Evolutionary conservation across 73 alveolate species (phyloP).

Genomic region (Paramecium bursaria): DNA sequence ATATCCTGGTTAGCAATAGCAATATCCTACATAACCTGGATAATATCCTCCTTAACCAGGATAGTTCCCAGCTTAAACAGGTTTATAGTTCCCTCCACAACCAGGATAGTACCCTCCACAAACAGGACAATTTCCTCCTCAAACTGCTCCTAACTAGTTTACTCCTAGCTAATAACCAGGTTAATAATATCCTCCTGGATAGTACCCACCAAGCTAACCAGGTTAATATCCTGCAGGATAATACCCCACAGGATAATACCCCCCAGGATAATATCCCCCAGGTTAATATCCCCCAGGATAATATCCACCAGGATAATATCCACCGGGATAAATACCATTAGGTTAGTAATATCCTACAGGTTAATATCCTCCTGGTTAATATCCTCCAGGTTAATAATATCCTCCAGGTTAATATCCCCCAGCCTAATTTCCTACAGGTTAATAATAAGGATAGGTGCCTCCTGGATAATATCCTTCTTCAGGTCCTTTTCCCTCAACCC

Average conservation of each 20-base stretch:
- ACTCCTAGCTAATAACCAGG: conserved; percentile 7
- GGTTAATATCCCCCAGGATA: background rate
- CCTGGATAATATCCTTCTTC: conserved; percentile 32
- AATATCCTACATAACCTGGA: background rate
- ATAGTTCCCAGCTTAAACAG: no score
- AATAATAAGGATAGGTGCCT: conserved; percentile 14
- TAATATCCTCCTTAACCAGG: background rate
- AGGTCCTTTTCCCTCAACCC: background rate
- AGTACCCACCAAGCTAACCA: background rate
- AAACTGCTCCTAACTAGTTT: background rate
- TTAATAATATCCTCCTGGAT: background rate
- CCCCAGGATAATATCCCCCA: background rate
- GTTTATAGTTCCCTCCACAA: no score
- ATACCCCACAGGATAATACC: background rate
- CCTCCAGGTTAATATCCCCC: background rate
- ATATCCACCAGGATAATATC: conserved; percentile 9
- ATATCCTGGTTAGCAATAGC: background rate
- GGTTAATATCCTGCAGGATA: conserved; percentile 2
- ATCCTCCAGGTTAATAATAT: conserved; percentile 10
- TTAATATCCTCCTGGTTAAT: background rate
- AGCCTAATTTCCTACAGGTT: background rate
- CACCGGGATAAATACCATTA: background rate
- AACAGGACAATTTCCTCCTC: background rate
- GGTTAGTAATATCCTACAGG: background rate
- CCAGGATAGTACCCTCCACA: background rate